Base-by-base conservation (phyloP, 116 monocot genomes). In the Papilionanthe hybrid region DNA sequence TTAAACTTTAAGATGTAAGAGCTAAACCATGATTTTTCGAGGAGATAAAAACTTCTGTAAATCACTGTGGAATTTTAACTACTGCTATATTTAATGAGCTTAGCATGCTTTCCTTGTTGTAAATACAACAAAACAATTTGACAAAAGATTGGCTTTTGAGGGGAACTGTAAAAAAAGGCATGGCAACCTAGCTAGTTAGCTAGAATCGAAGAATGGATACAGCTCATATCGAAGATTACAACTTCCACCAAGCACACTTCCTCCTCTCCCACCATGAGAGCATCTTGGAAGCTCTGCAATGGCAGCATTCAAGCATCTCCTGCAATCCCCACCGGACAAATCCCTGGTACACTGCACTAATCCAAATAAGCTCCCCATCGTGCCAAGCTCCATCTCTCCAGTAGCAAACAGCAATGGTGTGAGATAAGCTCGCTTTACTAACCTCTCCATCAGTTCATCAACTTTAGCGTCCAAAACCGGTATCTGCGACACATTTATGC, bases 141-240 rank as follows among this genome's bases (percentile, higher is more conserved):
- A n/a, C n/a, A n/a, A n/a, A n/a, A n/a, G 49, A 2, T 49, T 49
- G 49, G 49, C 49, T 49, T 49, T 49, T 9, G 13, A 49, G 13
- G 49, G 11, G 0, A 49, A 11, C 13, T 12, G 13, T 15, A 49
- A 49, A 9, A n/a, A n/a, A 48, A 48, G 22, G 58, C 58, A 58
- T 58, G 58, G 6, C 19, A 58, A 58, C 58, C 8, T 57, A 20
- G 57, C 57, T 57, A 18, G 48, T 23, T 63, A 69, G 32, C 69
- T 69, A 30, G 69, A 75, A 75, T 85, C 75, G 42, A 28, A 85
- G 72, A 85, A 81, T 12, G 75, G 50, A 28, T 78, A 85, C 22
- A 75, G 6, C 45, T 85, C 85, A 76, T 69, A 85, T 75, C 85
- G 82, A 3, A 85, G 55, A 78, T n/a, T 79, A 45, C 85, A 85